Base-by-base conservation (phyloP, 345 rosid species). In the Microthlaspi erraticum region DNA sequence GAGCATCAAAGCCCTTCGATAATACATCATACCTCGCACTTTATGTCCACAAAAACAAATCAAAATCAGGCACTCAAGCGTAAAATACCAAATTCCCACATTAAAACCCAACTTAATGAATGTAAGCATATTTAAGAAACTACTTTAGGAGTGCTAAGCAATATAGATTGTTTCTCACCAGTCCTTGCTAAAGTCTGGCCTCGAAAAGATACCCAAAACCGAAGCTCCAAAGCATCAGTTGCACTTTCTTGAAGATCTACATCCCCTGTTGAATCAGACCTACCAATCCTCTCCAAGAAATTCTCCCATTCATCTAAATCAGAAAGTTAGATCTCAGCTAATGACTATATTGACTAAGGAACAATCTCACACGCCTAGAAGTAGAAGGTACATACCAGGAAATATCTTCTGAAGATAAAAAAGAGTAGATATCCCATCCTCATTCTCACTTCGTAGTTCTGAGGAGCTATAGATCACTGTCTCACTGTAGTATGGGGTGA, bases 11-110 rank as follows among this genome's bases (percentile, higher is more conserved):
- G 99, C 99, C 83, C 96, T 89, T 81, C 99, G 85, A 66, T 94
- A 94, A 68, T 94, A 94, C 99, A 94, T 94, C 99, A 94, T 94
- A 61, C 99, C 98, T 59, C 99, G 97, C 68, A 94, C 99, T 94
- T 89, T 79, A 79, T 69, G 61, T 60, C 71, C 78, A 80, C 10
- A n/a, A 39, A 16, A 72, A 70, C 64, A 32, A 66, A 64, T 46
- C 26, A 17, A 41, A 41, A 51, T 71, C 10, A 74, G 60, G 39
- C 16, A 65, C 50, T 54, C 44, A 72, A 66, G 32, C 53, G n/a
- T 29, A 51, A 66, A 72, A 49, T 23, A 71, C 16, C 38, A 50
- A 53, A 46, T 42, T 59, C 46, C 60, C 55, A 54, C 72, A 13
- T 59, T n/a, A 50, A 66, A 75, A 43, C 33, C 32, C 36, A 45